Conservation (phyloP, 176 grass and related monocot species). For the Ananas comosus region DNA sequence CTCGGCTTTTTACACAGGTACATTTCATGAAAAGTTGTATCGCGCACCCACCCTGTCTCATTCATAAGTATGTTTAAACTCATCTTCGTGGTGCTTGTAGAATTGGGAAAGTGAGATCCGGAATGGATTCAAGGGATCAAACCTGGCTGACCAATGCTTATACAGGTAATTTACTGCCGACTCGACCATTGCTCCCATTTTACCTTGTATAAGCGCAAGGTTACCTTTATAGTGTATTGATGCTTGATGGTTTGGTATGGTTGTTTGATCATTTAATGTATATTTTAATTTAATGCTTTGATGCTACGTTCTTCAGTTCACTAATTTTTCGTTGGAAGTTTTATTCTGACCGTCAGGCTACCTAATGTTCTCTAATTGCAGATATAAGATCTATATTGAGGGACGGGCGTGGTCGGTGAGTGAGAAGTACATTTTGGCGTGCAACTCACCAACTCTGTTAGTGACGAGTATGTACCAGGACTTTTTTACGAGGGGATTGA, state of each 20-base stretch:
- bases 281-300: no score
- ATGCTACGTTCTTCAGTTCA: no score
- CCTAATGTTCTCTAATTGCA: not conserved
- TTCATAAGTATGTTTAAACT: not conserved
- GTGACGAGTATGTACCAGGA: constrained; percentile 31
- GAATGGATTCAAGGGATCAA: constrained; percentile 35
- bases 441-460: constrained; percentile 39
- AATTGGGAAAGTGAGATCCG: constrained; percentile 21
- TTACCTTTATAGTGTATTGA: not conserved
- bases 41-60: not conserved
- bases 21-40: not conserved
- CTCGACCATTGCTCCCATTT: not conserved
- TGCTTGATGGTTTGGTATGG: not conserved
- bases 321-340: no score
- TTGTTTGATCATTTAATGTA: no score
- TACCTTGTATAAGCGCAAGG: not conserved
- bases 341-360: no score
- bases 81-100: constrained; percentile 14
- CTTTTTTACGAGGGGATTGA: constrained; percentile 39
- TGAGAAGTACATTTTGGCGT: constrained; percentile 52
- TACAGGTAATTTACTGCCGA: constrained; percentile 26
- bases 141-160: constrained; percentile 45
- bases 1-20: constrained; percentile 35
- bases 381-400: constrained; percentile 60
- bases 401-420: constrained; percentile 52